These are phyloP conservation scores for Mimosa pudica DNA, from an alignment of 306 rosid genomes.

Conservation along the genomic window DNA sequence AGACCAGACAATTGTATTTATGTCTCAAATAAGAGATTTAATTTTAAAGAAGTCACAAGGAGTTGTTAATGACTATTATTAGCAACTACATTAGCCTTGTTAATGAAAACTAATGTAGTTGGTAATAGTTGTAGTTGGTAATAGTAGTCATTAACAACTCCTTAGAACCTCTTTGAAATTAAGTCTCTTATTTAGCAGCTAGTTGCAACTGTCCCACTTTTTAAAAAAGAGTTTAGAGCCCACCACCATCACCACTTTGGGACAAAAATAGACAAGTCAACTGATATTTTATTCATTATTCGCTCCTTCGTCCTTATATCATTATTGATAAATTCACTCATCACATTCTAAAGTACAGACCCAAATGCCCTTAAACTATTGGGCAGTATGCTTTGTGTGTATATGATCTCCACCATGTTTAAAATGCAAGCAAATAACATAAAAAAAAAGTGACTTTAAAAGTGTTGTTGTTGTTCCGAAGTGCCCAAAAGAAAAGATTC, in stretches of 20 bases:
- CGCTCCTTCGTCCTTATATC: constrained; percentile 24
- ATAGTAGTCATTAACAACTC: no score
- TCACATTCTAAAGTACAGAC: constrained; percentile 30
- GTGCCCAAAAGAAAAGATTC: constrained; percentile 25
- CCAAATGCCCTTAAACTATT: constrained; percentile 18
- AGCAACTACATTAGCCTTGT: no score
- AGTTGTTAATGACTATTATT: no score
- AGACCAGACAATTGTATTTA: no score
- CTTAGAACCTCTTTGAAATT: no score
- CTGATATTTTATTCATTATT: constrained; percentile 28
- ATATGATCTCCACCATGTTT: constrained; percentile 15
- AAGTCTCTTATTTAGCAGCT: no score
- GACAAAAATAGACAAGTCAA: constrained; percentile 39
- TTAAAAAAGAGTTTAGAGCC: constrained; percentile 20
- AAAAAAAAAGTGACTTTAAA: background rate
- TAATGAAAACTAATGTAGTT: no score
- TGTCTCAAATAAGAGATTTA: no score
- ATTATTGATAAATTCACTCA: constrained; percentile 5
- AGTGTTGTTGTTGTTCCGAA: constrained; percentile 8
- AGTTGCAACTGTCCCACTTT: no score
- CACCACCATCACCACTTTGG: constrained; percentile 31
- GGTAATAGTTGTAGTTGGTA: no score
- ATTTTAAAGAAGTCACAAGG: no score
- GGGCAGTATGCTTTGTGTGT: background rate
- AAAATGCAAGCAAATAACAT: background rate